Conservation (phyloP, 2,329 filamentous ascomycete genomes). For the Fusarium pilosicola region DNA sequence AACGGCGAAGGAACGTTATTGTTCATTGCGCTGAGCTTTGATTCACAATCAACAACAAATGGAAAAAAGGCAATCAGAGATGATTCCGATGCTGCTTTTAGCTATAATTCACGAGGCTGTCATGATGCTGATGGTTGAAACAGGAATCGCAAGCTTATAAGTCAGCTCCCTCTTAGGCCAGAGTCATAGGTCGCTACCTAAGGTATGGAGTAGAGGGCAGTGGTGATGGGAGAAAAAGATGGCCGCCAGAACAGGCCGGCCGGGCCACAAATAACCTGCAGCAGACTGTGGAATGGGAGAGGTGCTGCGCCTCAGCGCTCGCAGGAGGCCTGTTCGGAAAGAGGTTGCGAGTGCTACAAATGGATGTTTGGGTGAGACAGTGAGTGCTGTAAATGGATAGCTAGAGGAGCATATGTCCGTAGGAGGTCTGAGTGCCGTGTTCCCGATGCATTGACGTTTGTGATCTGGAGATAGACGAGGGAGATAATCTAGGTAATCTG, state of each 20-base stretch:
- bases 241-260: constrained; percentile 29
- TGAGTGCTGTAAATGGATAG: constrained; percentile 17
- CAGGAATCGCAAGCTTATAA: constrained; percentile 32
- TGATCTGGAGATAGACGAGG: not conserved
- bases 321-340: constrained; percentile 28
- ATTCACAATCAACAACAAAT: not conserved
- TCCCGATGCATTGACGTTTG: constrained; percentile 6
- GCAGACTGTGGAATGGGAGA: constrained; percentile 9
- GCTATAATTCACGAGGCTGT: constrained; percentile 22
- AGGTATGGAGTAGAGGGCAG: constrained; percentile 16
- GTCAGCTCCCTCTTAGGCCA: constrained; percentile 25
- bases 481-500: constrained; percentile 1
- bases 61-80: constrained; percentile 10
- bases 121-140: constrained; percentile 22
- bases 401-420: not conserved
- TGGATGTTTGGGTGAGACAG: constrained; percentile 14
- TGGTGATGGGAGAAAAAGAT: constrained; percentile 7
- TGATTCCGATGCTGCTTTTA: constrained; percentile 19
- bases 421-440: constrained; percentile 3
- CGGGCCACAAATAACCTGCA: constrained; percentile 20
- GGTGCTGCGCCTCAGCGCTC: constrained; percentile 33
- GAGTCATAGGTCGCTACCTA: constrained; percentile 1
- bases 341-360: constrained; percentile 6
- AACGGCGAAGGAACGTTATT: constrained; percentile 26
- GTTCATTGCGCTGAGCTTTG: constrained; percentile 15